phyloP scores from a whole-genome alignment of 139 green algal species.

The Trebouxia sp. region DNA sequence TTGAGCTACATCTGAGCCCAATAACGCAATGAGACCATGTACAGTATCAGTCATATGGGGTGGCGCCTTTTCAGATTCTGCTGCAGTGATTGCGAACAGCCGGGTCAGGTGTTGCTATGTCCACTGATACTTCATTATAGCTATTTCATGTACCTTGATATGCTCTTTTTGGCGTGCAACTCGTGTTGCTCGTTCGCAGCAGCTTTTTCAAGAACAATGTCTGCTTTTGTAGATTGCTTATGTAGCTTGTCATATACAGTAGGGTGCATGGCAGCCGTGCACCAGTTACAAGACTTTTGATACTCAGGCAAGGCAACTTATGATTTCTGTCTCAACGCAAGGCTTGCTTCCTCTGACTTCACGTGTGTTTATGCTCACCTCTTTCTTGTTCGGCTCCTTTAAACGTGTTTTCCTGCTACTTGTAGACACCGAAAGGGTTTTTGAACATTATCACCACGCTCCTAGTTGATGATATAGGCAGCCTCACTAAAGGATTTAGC shows the following conservation, averaged over 20 bases:
- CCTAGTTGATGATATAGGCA: not conserved
- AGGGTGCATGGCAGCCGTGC: conserved; percentile 2
- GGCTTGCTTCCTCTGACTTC: not conserved
- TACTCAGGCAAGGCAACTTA: too few relatives aligned
- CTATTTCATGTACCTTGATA: not conserved
- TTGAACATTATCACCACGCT: not conserved
- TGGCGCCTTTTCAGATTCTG: not conserved
- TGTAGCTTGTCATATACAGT: not conserved
- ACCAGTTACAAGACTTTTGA: not conserved
- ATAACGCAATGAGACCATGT: conserved; percentile 2
- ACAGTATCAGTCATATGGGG: not conserved
- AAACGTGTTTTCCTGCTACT: not conserved
- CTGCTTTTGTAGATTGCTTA: not conserved
- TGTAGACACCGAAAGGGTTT: not conserved
- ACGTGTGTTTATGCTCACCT: not conserved
- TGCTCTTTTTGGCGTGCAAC: not conserved
- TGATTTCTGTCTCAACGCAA: not conserved
- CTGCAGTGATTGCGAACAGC: not conserved
- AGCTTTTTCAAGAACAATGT: too few relatives aligned
- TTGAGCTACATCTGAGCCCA: too few relatives aligned
- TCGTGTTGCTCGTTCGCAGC: too few relatives aligned
- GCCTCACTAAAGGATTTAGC: too few relatives aligned
- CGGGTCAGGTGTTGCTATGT: not conserved
- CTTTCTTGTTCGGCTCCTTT: not conserved
- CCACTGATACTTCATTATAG: not conserved